Evolutionary conservation across 129 eudicot genomes (phyloP).

Genomic region (Kitagawia praeruptora): DNA sequence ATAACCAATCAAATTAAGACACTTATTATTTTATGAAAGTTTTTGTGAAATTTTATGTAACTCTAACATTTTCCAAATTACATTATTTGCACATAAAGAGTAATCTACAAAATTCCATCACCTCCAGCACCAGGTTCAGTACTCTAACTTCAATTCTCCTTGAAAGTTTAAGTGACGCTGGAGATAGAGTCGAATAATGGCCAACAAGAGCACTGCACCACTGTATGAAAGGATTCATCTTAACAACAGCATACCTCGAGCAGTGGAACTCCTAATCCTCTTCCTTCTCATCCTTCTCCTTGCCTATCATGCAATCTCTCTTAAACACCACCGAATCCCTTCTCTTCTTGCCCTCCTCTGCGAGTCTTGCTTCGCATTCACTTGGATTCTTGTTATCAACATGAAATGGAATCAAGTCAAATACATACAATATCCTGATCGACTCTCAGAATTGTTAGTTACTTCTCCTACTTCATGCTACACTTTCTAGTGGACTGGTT

Average conservation of each 20-base stretch:
- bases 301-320: constrained; percentile 27
- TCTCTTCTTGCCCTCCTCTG: constrained; percentile 46
- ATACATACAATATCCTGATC: constrained; percentile 31
- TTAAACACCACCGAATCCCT: constrained; percentile 24
- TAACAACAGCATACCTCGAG: constrained; percentile 27
- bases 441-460: constrained; percentile 9
- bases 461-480: not conserved
- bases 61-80: too few relatives aligned
- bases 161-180: not conserved
- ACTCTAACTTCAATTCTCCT: not conserved
- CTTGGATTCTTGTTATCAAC: constrained; percentile 29
- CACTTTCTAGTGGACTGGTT: not conserved
- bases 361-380: constrained; percentile 42
- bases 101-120: not conserved
- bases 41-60: too few relatives aligned
- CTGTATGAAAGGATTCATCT: constrained; percentile 27
- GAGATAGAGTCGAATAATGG: not conserved
- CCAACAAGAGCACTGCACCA: constrained; percentile 17
- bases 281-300: constrained; percentile 33
- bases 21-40: too few relatives aligned
- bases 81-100: not conserved
- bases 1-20: too few relatives aligned
- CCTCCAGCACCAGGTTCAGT: not conserved
- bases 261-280: constrained; percentile 37
- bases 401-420: constrained; percentile 37